phyloP scores from a whole-genome alignment of 2,329 filamentous ascomycete genomes.

The Colletotrichum graminicola region DNA sequence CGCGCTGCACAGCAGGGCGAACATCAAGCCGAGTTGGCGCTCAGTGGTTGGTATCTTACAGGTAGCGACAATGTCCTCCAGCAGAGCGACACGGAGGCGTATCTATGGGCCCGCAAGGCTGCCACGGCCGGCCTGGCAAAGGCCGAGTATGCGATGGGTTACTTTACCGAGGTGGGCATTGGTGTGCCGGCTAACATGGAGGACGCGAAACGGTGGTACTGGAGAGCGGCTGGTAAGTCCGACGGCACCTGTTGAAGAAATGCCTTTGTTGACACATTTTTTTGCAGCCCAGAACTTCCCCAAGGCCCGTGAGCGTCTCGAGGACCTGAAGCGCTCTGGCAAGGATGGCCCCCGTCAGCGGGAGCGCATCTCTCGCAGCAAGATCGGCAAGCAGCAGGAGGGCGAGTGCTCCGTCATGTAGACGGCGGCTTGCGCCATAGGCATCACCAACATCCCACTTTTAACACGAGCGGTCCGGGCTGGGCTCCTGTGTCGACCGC shows the following conservation, averaged over 20 bases:
- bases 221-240: constrained; percentile 90
- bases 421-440: constrained; percentile 42
- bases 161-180: constrained; percentile 96
- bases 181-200: constrained; percentile 88
- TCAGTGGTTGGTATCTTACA: constrained; percentile 95
- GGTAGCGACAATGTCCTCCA: constrained; percentile 88
- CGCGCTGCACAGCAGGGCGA: constrained; percentile 92
- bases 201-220: constrained; percentile 98
- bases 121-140: constrained; percentile 89
- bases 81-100: constrained; percentile 95
- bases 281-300: constrained; percentile 88
- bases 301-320: constrained; percentile 91
- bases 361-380: constrained; percentile 84
- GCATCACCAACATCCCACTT: not conserved
- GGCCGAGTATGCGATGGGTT: constrained; percentile 98
- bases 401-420: constrained; percentile 91
- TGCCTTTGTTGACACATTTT: constrained; percentile 46
- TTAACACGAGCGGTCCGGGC: constrained; percentile 31
- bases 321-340: constrained; percentile 83
- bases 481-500: constrained; percentile 31
- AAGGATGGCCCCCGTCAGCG: constrained; percentile 78
- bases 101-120: constrained; percentile 95
- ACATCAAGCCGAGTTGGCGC: constrained; percentile 88
- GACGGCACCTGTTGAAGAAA: not conserved
- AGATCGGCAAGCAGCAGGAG: constrained; percentile 85